Conservation (phyloP, 2,329 filamentous ascomycete genomes). For the Claviceps pazoutovae region DNA sequence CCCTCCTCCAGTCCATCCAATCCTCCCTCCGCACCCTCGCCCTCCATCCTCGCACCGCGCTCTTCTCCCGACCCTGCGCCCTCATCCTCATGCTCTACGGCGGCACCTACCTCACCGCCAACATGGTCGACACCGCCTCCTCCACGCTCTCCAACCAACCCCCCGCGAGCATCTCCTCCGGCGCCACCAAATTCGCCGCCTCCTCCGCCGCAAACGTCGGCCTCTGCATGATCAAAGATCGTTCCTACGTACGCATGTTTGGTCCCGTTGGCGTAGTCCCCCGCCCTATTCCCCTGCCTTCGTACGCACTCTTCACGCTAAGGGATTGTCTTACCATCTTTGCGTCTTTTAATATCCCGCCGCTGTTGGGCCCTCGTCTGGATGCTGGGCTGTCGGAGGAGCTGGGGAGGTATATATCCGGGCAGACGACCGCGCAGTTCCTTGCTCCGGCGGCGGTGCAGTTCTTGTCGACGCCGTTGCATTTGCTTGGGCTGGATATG, state of each 20-base stretch:
- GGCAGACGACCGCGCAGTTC: conserved; percentile 62
- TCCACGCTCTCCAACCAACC: conserved; percentile 47
- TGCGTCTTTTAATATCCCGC: conserved; percentile 80
- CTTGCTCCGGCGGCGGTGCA: conserved; percentile 67
- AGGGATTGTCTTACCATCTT: conserved; percentile 85
- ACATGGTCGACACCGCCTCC: conserved; percentile 66
- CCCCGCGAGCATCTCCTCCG: conserved; percentile 53
- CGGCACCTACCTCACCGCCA: conserved; percentile 81
- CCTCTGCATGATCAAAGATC: conserved; percentile 81
- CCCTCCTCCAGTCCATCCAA: conserved; percentile 45
- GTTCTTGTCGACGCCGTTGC: conserved; percentile 66
- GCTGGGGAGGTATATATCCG: conserved; percentile 28
- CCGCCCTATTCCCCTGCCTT: conserved; percentile 50
- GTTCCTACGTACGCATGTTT: conserved; percentile 71
- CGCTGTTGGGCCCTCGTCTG: conserved; percentile 58
- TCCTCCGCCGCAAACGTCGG: conserved; percentile 73
- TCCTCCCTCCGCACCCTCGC: conserved; percentile 43
- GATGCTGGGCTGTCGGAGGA: conserved; percentile 39
- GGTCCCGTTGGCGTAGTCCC: conserved; percentile 41
- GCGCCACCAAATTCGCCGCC: conserved; percentile 66
- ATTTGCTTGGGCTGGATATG: conserved; percentile 71
- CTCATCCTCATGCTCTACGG: conserved; percentile 68
- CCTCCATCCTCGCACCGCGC: conserved; percentile 42
- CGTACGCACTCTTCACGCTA: conserved; percentile 64
- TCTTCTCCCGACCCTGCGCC: conserved; percentile 52